Conservation (phyloP, 257 asterid species). For the Prunella vulgaris region DNA sequence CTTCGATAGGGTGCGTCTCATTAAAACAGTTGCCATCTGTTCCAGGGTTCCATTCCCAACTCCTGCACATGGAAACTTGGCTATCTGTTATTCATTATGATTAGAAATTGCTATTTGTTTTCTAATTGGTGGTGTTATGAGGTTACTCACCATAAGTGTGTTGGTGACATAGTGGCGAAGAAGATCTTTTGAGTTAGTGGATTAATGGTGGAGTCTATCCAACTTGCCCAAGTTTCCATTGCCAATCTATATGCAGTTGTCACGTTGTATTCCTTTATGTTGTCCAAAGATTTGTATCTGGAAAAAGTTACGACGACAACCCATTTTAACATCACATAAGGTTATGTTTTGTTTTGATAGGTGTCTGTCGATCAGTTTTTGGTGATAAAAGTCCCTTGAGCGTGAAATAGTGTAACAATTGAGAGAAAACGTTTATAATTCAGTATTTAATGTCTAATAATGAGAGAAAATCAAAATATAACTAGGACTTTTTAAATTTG, state of each 20-base stretch:
- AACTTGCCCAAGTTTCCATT: conserved; percentile 72
- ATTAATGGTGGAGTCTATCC: conserved; percentile 58
- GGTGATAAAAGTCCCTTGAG: too few species aligned
- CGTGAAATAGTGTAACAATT: too few species aligned
- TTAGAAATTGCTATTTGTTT: neutral
- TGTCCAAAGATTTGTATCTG: conserved; percentile 57
- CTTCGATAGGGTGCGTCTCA: conserved; percentile 59
- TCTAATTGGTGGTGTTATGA: neutral
- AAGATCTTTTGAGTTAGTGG: conserved; percentile 55
- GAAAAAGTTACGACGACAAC: neutral
- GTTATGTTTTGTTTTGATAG: too few species aligned
- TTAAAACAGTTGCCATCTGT: conserved; percentile 74
- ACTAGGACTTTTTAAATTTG: too few species aligned
- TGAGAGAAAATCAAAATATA: too few species aligned
- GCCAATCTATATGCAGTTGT: conserved; percentile 79
- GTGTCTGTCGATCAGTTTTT: too few species aligned
- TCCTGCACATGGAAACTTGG: conserved; percentile 39
- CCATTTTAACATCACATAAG: neutral
- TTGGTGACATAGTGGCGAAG: conserved; percentile 77
- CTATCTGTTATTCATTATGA: neutral
- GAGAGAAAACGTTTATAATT: too few species aligned
- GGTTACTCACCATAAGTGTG: conserved; percentile 69
- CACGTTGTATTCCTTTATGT: conserved; percentile 55
- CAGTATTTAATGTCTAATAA: too few species aligned
- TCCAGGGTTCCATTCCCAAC: conserved; percentile 92